Percentiles rank a stretch among this genome's conserved stretches.
phyloP scores from a whole-genome alignment of 2,329 filamentous ascomycete genomes.

The Rutstroemia sydowiana region DNA sequence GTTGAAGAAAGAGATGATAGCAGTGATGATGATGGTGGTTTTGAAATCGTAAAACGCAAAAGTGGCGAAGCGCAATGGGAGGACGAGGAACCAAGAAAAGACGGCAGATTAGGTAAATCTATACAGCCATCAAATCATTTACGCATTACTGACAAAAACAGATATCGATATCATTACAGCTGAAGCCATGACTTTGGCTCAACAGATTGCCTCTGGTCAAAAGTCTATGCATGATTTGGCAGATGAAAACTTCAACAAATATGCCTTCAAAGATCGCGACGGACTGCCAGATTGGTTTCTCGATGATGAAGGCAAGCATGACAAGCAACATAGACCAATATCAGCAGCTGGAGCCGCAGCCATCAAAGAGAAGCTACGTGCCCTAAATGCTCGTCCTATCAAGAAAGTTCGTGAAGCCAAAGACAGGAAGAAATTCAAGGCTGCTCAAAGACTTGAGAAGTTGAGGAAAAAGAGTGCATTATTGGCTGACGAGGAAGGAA shows the following conservation, averaged over 20 bases:
- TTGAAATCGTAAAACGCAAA: slow-evolving; percentile 54
- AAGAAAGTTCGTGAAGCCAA: slow-evolving; percentile 98
- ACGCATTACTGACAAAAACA: slow-evolving; percentile 29
- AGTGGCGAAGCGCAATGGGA: slow-evolving; percentile 54
- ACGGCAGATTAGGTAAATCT: slow-evolving; percentile 51
- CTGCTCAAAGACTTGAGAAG: slow-evolving; percentile 85
- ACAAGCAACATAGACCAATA: slow-evolving; percentile 80
- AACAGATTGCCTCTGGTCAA: slow-evolving; percentile 80
- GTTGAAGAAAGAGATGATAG: slow-evolving; percentile 14
- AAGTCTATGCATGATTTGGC: slow-evolving; percentile 71
- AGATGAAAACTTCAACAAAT: slow-evolving; percentile 92
- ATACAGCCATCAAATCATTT: not conserved
- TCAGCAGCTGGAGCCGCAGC: slow-evolving; percentile 82
- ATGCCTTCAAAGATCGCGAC: slow-evolving; percentile 81
- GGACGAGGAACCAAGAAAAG: slow-evolving; percentile 52
- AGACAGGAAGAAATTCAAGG: slow-evolving; percentile 94
- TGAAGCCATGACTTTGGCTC: slow-evolving; percentile 95
- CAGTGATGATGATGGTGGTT: slow-evolving; percentile 40
- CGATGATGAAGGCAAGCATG: slow-evolving; percentile 82
- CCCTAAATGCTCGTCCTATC: slow-evolving; percentile 91
- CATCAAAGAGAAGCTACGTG: slow-evolving; percentile 89
- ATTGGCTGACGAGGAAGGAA: slow-evolving; percentile 78
- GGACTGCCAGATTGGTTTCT: slow-evolving; percentile 97
- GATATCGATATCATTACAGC: slow-evolving; percentile 99
- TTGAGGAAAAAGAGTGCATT: slow-evolving; percentile 94